Evolutionary conservation across 495 filamentous ascomycete genomes (phyloP).

Genomic region (Pseudotulostoma volvatum): DNA sequence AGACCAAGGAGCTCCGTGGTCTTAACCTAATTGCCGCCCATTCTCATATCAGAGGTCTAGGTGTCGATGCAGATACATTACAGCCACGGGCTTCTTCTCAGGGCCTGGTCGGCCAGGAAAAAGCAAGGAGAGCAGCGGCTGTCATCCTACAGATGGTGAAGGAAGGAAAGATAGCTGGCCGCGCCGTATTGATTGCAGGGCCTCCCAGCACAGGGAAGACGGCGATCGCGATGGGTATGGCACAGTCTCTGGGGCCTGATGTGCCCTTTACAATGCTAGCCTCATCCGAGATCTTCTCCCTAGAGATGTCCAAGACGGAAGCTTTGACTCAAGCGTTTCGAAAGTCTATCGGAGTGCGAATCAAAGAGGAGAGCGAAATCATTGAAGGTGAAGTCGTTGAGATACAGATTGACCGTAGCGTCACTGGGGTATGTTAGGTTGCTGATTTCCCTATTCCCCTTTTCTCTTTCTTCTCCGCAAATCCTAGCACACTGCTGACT

Average conservation of each 20-base stretch:
- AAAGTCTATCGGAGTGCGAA: constrained; percentile 88
- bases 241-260: constrained; percentile 81
- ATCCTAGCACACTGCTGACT: too few relatives aligned
- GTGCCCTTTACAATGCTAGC: constrained; percentile 94
- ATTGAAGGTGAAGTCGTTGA: constrained; percentile 99
- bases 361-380: constrained; percentile 97
- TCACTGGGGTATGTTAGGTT: constrained; percentile 54
- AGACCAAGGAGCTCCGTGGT: constrained; percentile 84
- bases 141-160: constrained; percentile 97
- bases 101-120: constrained; percentile 92
- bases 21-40: constrained; percentile 96
- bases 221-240: constrained; percentile 97
- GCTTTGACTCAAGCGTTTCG: constrained; percentile 94
- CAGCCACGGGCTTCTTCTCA: constrained; percentile 77
- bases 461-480: too few relatives aligned
- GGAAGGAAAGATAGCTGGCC: constrained; percentile 92
- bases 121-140: constrained; percentile 87
- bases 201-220: constrained; percentile 98
- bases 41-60: constrained; percentile 91
- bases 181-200: constrained; percentile 87
- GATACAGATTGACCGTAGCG: constrained; percentile 94
- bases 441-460: background rate
- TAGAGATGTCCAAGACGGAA: constrained; percentile 98
- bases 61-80: constrained; percentile 80
- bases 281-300: constrained; percentile 89